Evolutionary conservation across 2,329 filamentous ascomycete species (phyloP).

Genomic region (Nothophoma quercina): DNA sequence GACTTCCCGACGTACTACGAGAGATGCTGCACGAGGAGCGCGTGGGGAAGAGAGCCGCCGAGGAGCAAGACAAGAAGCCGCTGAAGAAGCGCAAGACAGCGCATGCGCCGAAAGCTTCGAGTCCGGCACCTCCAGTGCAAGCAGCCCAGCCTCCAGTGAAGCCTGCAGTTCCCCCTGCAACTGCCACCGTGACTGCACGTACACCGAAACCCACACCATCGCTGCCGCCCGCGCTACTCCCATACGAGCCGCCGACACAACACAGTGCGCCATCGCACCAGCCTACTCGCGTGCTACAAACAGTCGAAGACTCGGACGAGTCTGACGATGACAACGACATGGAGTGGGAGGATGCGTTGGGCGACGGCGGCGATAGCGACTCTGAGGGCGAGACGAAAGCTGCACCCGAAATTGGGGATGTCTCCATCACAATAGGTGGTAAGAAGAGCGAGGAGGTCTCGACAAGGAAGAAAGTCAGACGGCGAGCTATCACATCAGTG

Average conservation of each 20-base stretch:
- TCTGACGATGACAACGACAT: conserved; percentile 66
- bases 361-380: conserved; percentile 35
- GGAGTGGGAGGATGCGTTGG: conserved; percentile 66
- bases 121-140: conserved; percentile 4
- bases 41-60: conserved; percentile 34
- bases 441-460: conserved; percentile 42
- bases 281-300: conserved; percentile 48
- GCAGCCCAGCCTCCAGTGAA: neutral
- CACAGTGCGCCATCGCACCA: conserved; percentile 18
- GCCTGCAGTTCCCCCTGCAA: too few relatives aligned
- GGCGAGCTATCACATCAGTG: conserved; percentile 62
- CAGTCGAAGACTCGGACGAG: conserved; percentile 56
- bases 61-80: conserved; percentile 44
- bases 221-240: conserved; percentile 20
- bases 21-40: conserved; percentile 56
- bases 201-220: neutral
- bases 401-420: conserved; percentile 47
- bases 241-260: conserved; percentile 11
- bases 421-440: conserved; percentile 52
- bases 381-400: conserved; percentile 29
- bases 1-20: conserved; percentile 53
- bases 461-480: conserved; percentile 46
- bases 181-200: neutral
- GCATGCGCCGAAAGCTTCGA: conserved; percentile 11
- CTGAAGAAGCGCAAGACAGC: conserved; percentile 49